Evolutionary conservation across 169 alveolate species (phyloP).

Genomic region (Plasmodium gaboni): DNA sequence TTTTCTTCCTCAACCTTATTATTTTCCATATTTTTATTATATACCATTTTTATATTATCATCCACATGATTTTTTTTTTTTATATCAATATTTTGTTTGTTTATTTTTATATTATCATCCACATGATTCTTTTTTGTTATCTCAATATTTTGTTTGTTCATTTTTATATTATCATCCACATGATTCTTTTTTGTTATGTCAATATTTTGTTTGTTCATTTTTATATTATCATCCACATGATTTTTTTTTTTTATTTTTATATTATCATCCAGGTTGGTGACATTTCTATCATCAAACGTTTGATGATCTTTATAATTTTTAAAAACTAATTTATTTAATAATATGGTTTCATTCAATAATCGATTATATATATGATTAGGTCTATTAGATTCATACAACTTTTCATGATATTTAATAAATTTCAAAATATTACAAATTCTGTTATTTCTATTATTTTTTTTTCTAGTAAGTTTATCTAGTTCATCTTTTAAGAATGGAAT

Average conservation of each 20-base stretch:
- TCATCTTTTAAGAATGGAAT: constrained; percentile 20
- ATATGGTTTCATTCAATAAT: constrained; percentile 7
- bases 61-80: not conserved
- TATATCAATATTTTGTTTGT: not conserved
- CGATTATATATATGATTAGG: not conserved
- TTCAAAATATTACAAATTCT: constrained; percentile 23
- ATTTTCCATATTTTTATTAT: not conserved
- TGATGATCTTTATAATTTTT: not conserved
- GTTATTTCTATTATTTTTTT: constrained; percentile 1
- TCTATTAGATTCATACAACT: constrained; percentile 12
- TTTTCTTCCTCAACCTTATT: not conserved
- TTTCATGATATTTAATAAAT: constrained; percentile 28
- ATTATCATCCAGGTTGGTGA: not conserved
- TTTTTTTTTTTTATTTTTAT: not conserved
- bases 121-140: not conserved
- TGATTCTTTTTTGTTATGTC: not conserved
- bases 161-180: not conserved
- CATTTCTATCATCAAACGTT: not conserved
- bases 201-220: not conserved
- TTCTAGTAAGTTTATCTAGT: constrained; percentile 31
- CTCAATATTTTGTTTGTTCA: not conserved
- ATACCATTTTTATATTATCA: not conserved
- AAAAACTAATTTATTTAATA: constrained; percentile 4
- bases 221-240: not conserved
- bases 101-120: not conserved